Evolutionary conservation across 805 yeast species (phyloP), one percentile per base, ranked within the genome.

Genomic region (Candida quercuum): DNA sequence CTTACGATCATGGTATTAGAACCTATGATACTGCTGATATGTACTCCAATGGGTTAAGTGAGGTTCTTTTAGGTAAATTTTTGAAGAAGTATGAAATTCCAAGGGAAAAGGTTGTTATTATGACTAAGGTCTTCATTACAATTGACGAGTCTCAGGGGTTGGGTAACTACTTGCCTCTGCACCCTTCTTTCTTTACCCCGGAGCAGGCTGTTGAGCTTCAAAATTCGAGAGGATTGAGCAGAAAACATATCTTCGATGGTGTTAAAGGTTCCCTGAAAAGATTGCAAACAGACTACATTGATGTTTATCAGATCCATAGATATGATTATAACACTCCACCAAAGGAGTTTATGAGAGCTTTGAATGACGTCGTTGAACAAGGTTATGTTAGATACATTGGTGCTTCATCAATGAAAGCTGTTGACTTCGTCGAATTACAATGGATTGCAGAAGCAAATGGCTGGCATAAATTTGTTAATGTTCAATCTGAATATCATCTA

Each of bases 401-500:
- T 6, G 80, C 81, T 2, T 74, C 79, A 1, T 57, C 78, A 3
- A 76, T 76, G 81, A 61, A 60, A 45, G 68, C 77, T 2, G 56
- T 58, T 15, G 73, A 75, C 46, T 75, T 77, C 49, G 73, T 66
- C 2, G 65, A 63, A 45, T 48, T 73, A 49, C 83, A 78, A 51
- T 58, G 56, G 37, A 56, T 66, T 35, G 83, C 84, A 4, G 80
- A 76, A 38, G 61, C 61, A 48, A 43, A 66, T 45, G 68, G 67
- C 25, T 77, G 79, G 79, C 59, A 61, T 42, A 74, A 73, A 51
- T 77, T 78, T 45, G 66, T 77, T 35, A 61, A 71, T 24, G 70
- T 74, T 72, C 83, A 78, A 56, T 69, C 71, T 40, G 69, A 59
- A 50, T 72, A 76, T 53, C 74, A 73, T 48, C 58, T 76, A 38